Conservation (phyloP, 768 basidiomycete genomes). For the Trichaptum fuscoviolaceum region DNA sequence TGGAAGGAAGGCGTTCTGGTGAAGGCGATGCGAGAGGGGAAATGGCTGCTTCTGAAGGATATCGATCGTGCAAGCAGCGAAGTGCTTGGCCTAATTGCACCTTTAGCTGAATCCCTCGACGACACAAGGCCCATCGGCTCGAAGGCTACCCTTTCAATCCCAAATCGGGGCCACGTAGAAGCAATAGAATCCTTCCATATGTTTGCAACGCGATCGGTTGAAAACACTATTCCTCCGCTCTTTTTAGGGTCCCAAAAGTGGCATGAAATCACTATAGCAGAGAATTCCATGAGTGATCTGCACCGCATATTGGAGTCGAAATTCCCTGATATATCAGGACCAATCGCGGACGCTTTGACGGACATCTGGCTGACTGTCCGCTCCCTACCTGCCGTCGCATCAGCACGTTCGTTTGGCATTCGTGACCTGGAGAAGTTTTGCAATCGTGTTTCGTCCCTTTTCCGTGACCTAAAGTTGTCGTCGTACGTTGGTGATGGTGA, state of each 20-base stretch:
- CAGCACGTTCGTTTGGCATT: conserved; percentile 61
- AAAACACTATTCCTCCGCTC: conserved; percentile 45
- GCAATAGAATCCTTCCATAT: conserved; percentile 79
- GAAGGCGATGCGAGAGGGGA: conserved; percentile 82
- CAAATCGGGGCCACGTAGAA: conserved; percentile 66
- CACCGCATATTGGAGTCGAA: conserved; percentile 59
- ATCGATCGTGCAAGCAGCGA: conserved; percentile 88
- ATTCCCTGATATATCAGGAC: conserved; percentile 57
- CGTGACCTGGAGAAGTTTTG: conserved; percentile 85
- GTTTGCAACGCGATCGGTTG: conserved; percentile 80
- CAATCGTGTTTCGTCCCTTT: conserved; percentile 55
- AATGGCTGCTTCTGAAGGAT: conserved; percentile 91
- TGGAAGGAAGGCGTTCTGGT: conserved; percentile 95
- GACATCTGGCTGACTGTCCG: conserved; percentile 64
- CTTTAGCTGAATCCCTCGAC: conserved; percentile 70
- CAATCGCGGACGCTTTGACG: conserved; percentile 47
- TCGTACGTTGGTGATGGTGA: conserved; percentile 22
- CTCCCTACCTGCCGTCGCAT: conserved; percentile 42
- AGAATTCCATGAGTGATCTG: conserved; percentile 66
- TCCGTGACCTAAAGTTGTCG: conserved; percentile 48
- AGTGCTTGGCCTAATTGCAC: conserved; percentile 81
- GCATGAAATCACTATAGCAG: conserved; percentile 55
- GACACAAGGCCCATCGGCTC: conserved; percentile 72
- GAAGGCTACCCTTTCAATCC: conserved; percentile 62
- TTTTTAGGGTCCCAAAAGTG: conserved; percentile 90